Conservation (phyloP, 176 grass and related monocot genomes). For the Avena sativa region DNA sequence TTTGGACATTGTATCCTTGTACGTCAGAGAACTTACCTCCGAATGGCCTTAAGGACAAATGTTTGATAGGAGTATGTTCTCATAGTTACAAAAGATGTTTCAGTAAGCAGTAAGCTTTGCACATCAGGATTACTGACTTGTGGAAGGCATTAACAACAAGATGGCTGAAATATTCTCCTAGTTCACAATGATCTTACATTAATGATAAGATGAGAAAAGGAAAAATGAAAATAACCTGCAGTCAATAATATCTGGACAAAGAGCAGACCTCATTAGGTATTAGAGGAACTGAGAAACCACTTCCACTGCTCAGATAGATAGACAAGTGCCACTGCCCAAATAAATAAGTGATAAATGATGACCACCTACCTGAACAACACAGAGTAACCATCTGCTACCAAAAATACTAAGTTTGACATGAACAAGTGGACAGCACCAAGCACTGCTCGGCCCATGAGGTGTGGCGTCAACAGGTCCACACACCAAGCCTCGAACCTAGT, state of each 20-base stretch:
- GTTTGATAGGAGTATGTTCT: background rate
- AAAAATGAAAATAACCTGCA: background rate
- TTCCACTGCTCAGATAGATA: background rate
- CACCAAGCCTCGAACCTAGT: background rate
- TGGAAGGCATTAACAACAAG: background rate
- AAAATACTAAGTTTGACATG: background rate
- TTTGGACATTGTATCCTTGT: background rate
- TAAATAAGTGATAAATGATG: background rate
- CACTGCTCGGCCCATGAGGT: background rate
- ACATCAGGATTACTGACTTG: background rate
- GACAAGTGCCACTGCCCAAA: background rate
- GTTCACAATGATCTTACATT: background rate
- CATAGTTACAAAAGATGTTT: background rate
- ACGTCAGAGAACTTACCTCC: background rate
- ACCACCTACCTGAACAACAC: background rate
- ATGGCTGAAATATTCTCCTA: background rate
- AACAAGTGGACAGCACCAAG: background rate
- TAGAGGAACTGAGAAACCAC: background rate
- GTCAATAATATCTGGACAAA: constrained; percentile 1
- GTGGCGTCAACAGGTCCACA: background rate
- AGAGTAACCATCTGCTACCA: background rate
- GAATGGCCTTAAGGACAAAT: constrained; percentile 15
- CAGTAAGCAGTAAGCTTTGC: background rate
- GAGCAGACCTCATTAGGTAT: background rate
- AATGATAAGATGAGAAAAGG: background rate